These are phyloP conservation scores for Pleurotus eryngii DNA, from an alignment of 768 basidiomycete genomes.

Conservation along the genomic window DNA sequence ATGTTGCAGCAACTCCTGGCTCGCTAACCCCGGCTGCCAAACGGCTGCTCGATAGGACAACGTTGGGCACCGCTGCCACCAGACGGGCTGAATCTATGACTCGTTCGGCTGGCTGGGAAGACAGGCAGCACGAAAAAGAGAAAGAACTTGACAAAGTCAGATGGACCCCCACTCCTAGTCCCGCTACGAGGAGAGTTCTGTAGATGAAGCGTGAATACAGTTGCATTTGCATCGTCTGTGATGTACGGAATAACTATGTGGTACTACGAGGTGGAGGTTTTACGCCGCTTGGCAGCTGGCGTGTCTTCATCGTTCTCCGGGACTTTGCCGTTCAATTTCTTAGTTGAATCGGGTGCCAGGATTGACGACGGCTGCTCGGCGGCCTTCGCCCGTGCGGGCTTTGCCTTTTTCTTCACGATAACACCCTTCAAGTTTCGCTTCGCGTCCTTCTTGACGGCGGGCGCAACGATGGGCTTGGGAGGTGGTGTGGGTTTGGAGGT, in stretches of 20 bases:
- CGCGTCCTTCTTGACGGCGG: conserved; percentile 53
- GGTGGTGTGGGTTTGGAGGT: background rate
- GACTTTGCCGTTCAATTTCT: conserved; percentile 11
- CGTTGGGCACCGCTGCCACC: conserved; percentile 58
- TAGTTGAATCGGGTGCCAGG: background rate
- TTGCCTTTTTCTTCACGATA: conserved; percentile 73
- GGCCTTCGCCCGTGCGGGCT: conserved; percentile 24
- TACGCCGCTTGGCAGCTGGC: conserved; percentile 59
- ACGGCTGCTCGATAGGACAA: conserved; percentile 69
- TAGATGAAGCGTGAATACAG: background rate
- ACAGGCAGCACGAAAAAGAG: conserved; percentile 41
- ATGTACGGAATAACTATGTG: background rate
- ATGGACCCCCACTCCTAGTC: conserved; percentile 76
- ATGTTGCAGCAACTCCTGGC: conserved; percentile 57
- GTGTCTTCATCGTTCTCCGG: conserved; percentile 23
- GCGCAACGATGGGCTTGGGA: conserved; percentile 66
- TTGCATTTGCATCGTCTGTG: background rate
- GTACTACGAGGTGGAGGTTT: conserved; percentile 35
- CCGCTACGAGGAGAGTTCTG: conserved; percentile 29
- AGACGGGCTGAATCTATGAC: conserved; percentile 71
- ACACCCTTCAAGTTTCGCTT: conserved; percentile 77
- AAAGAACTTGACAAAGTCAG: conserved; percentile 62
- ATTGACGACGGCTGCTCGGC: conserved; percentile 8
- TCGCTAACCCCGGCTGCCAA: conserved; percentile 84
- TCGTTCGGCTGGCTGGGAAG: conserved; percentile 54